A percentile compares a stretch with the other conserved stretches of the same genome.
Evolutionary conservation across 2,329 filamentous ascomycete species (phyloP).

Genomic region (Biscogniauxia mediterranea): DNA sequence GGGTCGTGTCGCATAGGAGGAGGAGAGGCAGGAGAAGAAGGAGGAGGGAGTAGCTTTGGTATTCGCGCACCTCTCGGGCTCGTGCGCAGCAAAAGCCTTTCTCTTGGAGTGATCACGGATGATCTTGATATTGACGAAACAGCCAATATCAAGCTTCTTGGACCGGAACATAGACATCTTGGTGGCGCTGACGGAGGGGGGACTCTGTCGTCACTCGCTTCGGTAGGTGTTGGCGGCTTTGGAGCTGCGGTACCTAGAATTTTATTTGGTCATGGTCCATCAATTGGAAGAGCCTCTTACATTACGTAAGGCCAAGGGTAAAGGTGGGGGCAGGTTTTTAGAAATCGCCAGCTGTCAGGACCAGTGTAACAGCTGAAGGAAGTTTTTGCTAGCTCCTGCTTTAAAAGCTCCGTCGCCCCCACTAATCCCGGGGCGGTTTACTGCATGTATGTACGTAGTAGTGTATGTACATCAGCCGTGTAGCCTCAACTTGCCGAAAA

Average conservation of each 20-base stretch:
- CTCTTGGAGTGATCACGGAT: conserved; percentile 97
- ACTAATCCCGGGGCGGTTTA: background rate
- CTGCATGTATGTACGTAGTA: too few relatives aligned
- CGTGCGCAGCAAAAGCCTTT: conserved; percentile 82
- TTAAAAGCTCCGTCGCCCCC: background rate
- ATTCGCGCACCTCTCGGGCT: conserved; percentile 74
- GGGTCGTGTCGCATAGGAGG: too few relatives aligned
- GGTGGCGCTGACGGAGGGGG: conserved; percentile 20
- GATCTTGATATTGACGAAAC: conserved; percentile 80
- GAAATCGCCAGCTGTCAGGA: too few relatives aligned
- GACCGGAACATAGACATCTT: conserved; percentile 82
- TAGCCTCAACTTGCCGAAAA: conserved; percentile 1
- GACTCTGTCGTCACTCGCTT: conserved; percentile 8
- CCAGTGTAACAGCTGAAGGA: background rate
- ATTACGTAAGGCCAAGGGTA: too few relatives aligned
- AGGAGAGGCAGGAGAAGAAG: too few relatives aligned
- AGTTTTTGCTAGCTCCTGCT: background rate
- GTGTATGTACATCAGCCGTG: conserved; percentile 3
- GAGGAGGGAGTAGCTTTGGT: background rate
- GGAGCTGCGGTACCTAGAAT: conserved; percentile 7
- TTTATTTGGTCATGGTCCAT: too few relatives aligned
- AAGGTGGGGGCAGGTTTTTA: too few relatives aligned
- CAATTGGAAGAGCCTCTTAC: conserved; percentile 8
- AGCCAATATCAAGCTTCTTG: conserved; percentile 86
- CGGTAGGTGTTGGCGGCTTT: conserved; percentile 1